A percentile compares a stretch with the other conserved stretches of the same genome.
Evolutionary conservation across 2,329 filamentous ascomycete species (phyloP).

Genomic region (Nannizziopsis barbatae): DNA sequence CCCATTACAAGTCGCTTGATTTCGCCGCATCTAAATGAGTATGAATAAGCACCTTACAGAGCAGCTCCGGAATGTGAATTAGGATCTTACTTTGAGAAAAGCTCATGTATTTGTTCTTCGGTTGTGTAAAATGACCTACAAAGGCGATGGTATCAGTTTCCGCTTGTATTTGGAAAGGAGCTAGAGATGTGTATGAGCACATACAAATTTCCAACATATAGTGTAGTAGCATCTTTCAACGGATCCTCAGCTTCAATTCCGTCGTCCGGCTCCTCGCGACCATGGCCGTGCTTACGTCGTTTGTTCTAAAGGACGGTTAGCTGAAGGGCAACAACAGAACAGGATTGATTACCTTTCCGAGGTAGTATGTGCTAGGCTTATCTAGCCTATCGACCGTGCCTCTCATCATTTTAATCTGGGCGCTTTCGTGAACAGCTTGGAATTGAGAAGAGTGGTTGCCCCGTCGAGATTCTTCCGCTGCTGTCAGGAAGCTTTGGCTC

Average conservation of each 20-base stretch:
- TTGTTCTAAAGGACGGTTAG: slow-evolving; percentile 48
- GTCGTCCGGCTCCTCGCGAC: slow-evolving; percentile 49
- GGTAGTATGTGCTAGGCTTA: slow-evolving; percentile 87
- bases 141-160: background rate
- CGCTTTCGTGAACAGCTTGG: background rate
- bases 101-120: slow-evolving; percentile 95
- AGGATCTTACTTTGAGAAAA: slow-evolving; percentile 66
- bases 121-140: slow-evolving; percentile 89
- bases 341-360: slow-evolving; percentile 52
- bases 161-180: background rate
- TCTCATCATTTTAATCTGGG: slow-evolving; percentile 20
- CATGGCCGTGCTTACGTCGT: slow-evolving; percentile 52
- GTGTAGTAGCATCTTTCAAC: slow-evolving; percentile 75
- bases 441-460: background rate
- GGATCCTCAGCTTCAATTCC: slow-evolving; percentile 59
- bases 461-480: background rate
- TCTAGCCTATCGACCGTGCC: slow-evolving; percentile 81
- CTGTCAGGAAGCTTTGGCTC: background rate
- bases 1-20: slow-evolving; percentile 98
- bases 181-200: slow-evolving; percentile 24
- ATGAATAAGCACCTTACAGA: background rate
- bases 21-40: slow-evolving; percentile 59
- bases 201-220: slow-evolving; percentile 94
- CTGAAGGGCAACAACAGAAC: background rate
- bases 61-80: background rate